These are phyloP conservation scores for Cucumis hystrix DNA, from an alignment of 306 rosid species.

Conservation along the genomic window DNA sequence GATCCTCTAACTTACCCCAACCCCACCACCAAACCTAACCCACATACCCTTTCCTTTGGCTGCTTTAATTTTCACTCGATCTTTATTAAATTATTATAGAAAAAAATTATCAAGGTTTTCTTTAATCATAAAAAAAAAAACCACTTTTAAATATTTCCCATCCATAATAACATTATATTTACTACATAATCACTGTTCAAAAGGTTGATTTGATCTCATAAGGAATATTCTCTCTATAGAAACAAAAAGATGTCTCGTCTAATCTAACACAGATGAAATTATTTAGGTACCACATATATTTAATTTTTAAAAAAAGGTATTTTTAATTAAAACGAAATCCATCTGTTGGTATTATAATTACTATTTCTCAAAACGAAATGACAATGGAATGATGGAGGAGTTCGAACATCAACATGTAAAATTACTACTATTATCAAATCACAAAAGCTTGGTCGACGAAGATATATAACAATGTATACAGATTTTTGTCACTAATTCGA, in stretches of 20 bases:
- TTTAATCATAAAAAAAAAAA: neutral
- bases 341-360: neutral
- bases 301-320: too few species aligned
- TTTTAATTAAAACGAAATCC: neutral
- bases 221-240: neutral
- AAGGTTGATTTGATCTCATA: neutral
- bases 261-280: too few species aligned
- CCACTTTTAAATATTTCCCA: neutral
- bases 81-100: neutral
- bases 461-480: too few species aligned
- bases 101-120: neutral
- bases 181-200: neutral
- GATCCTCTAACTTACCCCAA: neutral
- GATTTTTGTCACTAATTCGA: too few species aligned
- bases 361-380: neutral
- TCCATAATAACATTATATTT: neutral
- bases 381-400: neutral
- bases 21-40: conserved; percentile 8
- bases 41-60: neutral
- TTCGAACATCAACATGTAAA: too few species aligned
- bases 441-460: neutral
- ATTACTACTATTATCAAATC: too few species aligned
- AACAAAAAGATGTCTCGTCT: neutral
- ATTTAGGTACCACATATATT: too few species aligned
- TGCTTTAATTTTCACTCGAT: neutral